Evolutionary conservation across 495 filamentous ascomycete species (phyloP).

Genomic region (Trichoderma gamsii): DNA sequence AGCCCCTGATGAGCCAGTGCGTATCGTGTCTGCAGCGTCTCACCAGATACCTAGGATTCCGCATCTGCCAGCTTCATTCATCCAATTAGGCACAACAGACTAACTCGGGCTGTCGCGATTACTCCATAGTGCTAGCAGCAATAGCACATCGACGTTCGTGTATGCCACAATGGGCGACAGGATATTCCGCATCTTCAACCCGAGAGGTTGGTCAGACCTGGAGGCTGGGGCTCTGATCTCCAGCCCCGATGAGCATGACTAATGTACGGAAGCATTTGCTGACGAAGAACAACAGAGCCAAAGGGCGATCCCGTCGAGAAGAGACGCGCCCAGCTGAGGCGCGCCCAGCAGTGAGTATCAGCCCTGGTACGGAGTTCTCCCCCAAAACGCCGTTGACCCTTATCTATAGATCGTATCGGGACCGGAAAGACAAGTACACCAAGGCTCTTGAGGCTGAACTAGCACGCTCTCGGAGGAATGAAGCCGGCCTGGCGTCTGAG

Average conservation of each 20-base stretch:
- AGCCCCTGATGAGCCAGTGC: neutral
- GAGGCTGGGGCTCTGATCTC: neutral
- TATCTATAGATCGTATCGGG: slow-evolving; percentile 30
- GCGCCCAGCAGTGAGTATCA: slow-evolving; percentile 23
- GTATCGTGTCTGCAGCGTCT: neutral
- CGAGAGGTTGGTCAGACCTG: slow-evolving; percentile 16
- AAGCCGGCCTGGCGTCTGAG: slow-evolving; percentile 28
- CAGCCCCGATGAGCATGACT: neutral
- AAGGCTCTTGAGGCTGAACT: slow-evolving; percentile 34
- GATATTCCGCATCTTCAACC: slow-evolving; percentile 23
- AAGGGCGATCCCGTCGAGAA: slow-evolving; percentile 21
- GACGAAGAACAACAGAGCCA: slow-evolving; percentile 7
- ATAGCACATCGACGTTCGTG: neutral
- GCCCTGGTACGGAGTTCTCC: too few relatives aligned
- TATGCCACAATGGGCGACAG: slow-evolving; percentile 17
- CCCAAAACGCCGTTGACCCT: slow-evolving; percentile 4
- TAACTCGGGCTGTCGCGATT: neutral
- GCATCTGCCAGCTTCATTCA: neutral
- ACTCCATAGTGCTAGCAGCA: neutral
- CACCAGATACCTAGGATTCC: neutral
- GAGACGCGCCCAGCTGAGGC: slow-evolving; percentile 26
- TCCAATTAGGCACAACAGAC: neutral
- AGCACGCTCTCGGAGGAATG: slow-evolving; percentile 27
- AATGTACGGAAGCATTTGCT: neutral
- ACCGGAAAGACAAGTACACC: slow-evolving; percentile 37